Conservation (phyloP, 2,329 filamentous ascomycete genomes). For the Monosporascus sp. region DNA sequence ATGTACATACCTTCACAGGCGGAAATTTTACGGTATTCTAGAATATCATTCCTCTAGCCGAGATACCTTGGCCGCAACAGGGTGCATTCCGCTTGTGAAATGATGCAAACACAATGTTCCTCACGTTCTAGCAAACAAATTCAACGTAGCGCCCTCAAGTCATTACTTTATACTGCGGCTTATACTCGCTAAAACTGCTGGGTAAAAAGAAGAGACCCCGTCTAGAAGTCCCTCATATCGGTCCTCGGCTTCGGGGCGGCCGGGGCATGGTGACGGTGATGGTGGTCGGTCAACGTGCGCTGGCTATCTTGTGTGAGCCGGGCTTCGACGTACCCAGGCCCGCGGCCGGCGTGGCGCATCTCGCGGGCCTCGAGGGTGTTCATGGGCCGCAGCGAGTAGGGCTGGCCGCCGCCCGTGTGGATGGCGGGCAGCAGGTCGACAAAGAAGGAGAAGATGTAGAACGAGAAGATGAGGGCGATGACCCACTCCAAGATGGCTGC, state of each 20-base stretch:
- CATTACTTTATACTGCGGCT: constrained; percentile 1
- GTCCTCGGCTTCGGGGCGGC: constrained; percentile 11
- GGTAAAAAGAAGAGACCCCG: background rate
- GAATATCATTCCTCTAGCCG: too few species aligned
- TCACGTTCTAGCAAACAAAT: too few species aligned
- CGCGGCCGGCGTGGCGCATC: constrained; percentile 14
- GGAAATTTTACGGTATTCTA: too few species aligned
- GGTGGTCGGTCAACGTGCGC: constrained; percentile 19
- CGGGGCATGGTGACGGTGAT: constrained; percentile 2
- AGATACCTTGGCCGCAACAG: too few species aligned
- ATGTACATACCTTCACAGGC: too few species aligned
- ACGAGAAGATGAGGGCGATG: constrained; percentile 79
- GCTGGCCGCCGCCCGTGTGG: constrained; percentile 36
- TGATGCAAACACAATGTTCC: too few species aligned
- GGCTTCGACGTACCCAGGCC: constrained; percentile 6
- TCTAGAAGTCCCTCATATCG: constrained; percentile 19
- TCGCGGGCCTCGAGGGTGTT: constrained; percentile 22
- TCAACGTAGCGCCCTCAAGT: background rate
- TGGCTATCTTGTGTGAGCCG: constrained; percentile 23
- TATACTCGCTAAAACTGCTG: constrained; percentile 1
- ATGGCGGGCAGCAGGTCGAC: constrained; percentile 82
- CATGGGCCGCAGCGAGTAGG: constrained; percentile 17
- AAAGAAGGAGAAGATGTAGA: constrained; percentile 82
- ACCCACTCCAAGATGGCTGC: constrained; percentile 77
- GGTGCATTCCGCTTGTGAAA: too few species aligned